phyloP scores from a whole-genome alignment of 306 rosid species.

The Medicago ruthenica region DNA sequence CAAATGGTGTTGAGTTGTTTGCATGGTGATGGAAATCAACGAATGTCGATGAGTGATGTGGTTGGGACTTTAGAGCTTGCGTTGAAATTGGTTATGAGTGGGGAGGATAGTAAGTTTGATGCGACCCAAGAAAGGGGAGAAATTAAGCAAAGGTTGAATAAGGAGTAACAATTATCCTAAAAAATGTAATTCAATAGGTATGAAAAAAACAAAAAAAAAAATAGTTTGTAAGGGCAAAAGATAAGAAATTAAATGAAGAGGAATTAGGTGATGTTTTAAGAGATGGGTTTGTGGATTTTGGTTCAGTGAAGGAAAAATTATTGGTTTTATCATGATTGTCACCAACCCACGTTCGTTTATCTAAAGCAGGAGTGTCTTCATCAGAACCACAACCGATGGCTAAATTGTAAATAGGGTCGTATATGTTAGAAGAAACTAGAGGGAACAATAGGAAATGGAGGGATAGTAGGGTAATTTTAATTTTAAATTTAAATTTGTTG shows the following conservation, averaged over 20 bases:
- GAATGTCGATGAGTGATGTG: conserved; percentile 59
- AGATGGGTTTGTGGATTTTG: conserved; percentile 1
- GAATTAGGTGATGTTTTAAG: not conserved
- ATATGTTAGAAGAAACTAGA: too few relatives aligned
- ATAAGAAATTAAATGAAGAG: not conserved
- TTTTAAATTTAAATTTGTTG: too few relatives aligned
- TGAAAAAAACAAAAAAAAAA: too few relatives aligned
- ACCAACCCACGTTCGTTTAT: too few relatives aligned
- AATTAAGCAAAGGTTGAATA: not conserved
- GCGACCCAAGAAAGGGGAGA: not conserved
- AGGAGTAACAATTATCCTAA: too few relatives aligned
- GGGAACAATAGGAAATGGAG: too few relatives aligned
- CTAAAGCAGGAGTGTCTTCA: too few relatives aligned
- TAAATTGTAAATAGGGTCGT: too few relatives aligned
- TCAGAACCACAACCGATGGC: conserved; percentile 3
- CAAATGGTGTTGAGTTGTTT: conserved; percentile 50
- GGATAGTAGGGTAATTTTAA: not conserved
- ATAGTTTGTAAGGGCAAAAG: too few relatives aligned
- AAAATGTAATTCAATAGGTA: too few relatives aligned
- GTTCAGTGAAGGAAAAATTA: not conserved
- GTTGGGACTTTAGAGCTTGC: conserved; percentile 46
- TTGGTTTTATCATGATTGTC: too few relatives aligned
- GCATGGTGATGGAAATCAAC: conserved; percentile 45
- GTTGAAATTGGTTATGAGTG: conserved; percentile 37
- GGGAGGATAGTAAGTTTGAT: conserved; percentile 4